phyloP scores from a whole-genome alignment of 2,329 filamentous ascomycete genomes.

The Aspergillus persii region DNA sequence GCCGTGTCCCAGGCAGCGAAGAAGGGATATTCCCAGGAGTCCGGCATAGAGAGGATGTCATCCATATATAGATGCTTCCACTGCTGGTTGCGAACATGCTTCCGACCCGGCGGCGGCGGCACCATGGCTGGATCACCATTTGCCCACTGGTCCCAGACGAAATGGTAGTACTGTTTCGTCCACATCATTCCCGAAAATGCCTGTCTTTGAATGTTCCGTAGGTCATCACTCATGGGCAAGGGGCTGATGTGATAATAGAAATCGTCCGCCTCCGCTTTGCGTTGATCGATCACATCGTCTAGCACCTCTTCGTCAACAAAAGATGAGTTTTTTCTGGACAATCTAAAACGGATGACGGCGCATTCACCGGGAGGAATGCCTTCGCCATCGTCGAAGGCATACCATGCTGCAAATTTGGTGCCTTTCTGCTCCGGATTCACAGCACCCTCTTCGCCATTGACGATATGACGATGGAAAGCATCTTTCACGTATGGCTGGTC shows the following conservation, averaged over 20 bases:
- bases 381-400: constrained; percentile 82
- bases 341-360: constrained; percentile 87
- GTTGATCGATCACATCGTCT: constrained; percentile 83
- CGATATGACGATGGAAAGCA: constrained; percentile 85
- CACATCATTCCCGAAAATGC: constrained; percentile 97
- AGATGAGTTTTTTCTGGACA: constrained; percentile 70
- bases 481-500: constrained; percentile 86
- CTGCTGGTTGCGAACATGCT: constrained; percentile 76
- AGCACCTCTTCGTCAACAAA: constrained; percentile 92
- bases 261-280: constrained; percentile 87
- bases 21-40: constrained; percentile 98
- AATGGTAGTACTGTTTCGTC: constrained; percentile 96
- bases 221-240: constrained; percentile 86
- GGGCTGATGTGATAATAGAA: constrained; percentile 94
- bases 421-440: constrained; percentile 77
- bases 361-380: constrained; percentile 89
- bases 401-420: constrained; percentile 91
- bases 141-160: constrained; percentile 97
- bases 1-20: constrained; percentile 97
- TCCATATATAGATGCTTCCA: constrained; percentile 97
- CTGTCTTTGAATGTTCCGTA: constrained; percentile 92
- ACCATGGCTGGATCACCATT: constrained; percentile 88
- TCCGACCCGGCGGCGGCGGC: constrained; percentile 76
- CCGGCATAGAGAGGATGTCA: constrained; percentile 94
- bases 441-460: constrained; percentile 74